Conservation (phyloP, 192 early-diverging fungal species). For the Backusella westeae region DNA sequence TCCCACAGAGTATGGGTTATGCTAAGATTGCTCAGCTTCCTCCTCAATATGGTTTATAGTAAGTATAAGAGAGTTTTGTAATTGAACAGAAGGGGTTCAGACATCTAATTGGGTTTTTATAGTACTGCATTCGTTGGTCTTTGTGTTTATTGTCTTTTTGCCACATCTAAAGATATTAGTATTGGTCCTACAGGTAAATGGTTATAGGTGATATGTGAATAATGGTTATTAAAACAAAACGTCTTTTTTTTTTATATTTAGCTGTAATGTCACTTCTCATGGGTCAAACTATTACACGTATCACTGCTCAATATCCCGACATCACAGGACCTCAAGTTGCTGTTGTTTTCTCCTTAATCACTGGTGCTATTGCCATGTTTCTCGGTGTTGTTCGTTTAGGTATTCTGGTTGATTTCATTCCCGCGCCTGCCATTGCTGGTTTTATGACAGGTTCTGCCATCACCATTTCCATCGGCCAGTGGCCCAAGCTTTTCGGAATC, state of each 20-base stretch:
- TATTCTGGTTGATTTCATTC: conserved; percentile 88
- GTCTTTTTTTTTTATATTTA: not conserved
- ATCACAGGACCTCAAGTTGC: conserved; percentile 52
- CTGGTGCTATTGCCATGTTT: conserved; percentile 68
- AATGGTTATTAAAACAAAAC: not conserved
- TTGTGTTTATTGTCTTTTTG: conserved; percentile 58
- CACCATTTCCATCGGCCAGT: conserved; percentile 70
- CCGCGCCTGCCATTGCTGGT: conserved; percentile 80
- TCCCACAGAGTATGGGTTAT: conserved; percentile 76
- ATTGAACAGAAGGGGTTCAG: not conserved
- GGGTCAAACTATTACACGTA: conserved; percentile 61
- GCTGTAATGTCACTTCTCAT: conserved; percentile 78
- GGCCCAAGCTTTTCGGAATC: conserved; percentile 80
- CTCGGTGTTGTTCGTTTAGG: conserved; percentile 86
- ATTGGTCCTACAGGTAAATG: conserved; percentile 54
- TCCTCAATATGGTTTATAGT: conserved; percentile 80
- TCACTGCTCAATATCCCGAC: conserved; percentile 19
- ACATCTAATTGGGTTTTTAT: not conserved
- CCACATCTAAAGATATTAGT: conserved; percentile 76
- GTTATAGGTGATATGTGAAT: not conserved
- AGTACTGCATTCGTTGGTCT: conserved; percentile 47
- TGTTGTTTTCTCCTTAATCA: conserved; percentile 66
- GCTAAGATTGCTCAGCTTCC: conserved; percentile 69
- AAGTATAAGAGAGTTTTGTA: conserved; percentile 1
- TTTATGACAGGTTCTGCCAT: conserved; percentile 86